Percentiles rank a stretch among this genome's conserved stretches.
Conservation (phyloP, 345 rosid species). For the Gossypium rotundifolium region DNA sequence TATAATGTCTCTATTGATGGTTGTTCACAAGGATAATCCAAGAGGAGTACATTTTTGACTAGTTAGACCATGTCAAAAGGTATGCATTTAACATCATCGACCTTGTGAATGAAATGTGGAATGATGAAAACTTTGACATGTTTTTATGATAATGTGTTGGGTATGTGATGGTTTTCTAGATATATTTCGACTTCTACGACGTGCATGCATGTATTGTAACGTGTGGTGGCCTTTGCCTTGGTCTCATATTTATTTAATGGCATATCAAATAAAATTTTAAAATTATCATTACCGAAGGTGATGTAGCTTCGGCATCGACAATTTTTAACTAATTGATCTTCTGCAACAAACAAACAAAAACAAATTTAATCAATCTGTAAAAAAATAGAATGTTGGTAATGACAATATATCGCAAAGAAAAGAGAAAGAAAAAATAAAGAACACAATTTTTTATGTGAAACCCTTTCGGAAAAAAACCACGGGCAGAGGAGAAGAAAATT, state of each 20-base stretch:
- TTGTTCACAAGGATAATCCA: constrained; percentile 64
- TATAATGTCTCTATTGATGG: constrained; percentile 31
- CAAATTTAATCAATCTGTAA: no score
- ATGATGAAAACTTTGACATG: neutral
- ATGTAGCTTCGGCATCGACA: no score
- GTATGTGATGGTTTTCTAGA: constrained; percentile 26
- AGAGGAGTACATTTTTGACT: constrained; percentile 80
- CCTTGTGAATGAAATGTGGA: neutral
- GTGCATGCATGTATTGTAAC: constrained; percentile 81
- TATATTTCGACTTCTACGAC: constrained; percentile 59
- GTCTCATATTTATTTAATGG: constrained; percentile 14
- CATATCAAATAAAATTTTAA: no score
- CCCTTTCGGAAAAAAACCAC: no score
- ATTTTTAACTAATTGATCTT: no score
- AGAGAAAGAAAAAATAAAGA: no score
- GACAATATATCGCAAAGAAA: no score
- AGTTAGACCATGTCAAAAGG: constrained; percentile 89
- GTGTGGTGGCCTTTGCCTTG: constrained; percentile 82
- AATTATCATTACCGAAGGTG: no score
- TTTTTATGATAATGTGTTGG: neutral
- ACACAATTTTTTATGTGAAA: no score
- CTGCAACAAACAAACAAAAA: no score
- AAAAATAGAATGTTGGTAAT: no score
- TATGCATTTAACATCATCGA: constrained; percentile 6
- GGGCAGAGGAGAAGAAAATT: no score